These are phyloP conservation scores for Yamadazyma endophytica DNA, from an alignment of 805 yeast species.

Conservation along the genomic window DNA sequence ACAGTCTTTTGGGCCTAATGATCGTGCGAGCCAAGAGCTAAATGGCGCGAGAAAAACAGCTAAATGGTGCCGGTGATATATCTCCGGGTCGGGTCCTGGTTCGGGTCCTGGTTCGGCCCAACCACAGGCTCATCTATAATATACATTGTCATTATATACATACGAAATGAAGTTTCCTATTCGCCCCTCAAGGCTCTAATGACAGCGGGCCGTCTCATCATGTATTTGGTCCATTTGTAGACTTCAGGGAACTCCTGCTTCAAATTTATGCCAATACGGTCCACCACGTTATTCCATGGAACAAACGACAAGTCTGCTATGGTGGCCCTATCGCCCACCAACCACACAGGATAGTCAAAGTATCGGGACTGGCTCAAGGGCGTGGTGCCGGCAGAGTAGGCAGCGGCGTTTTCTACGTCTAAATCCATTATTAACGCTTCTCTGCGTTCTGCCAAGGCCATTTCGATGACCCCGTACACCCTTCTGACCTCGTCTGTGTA, in stretches of 20 bases:
- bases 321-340: slow-evolving; percentile 76
- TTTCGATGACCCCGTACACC: slow-evolving; percentile 90
- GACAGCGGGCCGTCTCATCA: slow-evolving; percentile 95
- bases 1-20: slow-evolving; percentile 20
- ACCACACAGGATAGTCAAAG: slow-evolving; percentile 93
- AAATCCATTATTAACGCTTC: slow-evolving; percentile 87
- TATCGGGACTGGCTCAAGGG: slow-evolving; percentile 81
- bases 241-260: slow-evolving; percentile 91
- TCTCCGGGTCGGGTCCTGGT: no score
- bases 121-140: not conserved
- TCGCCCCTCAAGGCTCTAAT: slow-evolving; percentile 80
- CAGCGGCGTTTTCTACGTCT: slow-evolving; percentile 82
- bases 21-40: slow-evolving; percentile 14
- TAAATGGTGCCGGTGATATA: no score
- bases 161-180: slow-evolving; percentile 9
- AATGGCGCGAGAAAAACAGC: no score
- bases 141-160: slow-evolving; percentile 1
- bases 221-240: slow-evolving; percentile 89
- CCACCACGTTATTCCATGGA: slow-evolving; percentile 96
- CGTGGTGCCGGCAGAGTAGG: slow-evolving; percentile 83
- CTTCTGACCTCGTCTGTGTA: slow-evolving; percentile 90
- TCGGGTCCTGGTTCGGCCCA: no score
- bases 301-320: slow-evolving; percentile 91
- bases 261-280: slow-evolving; percentile 83
- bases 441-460: slow-evolving; percentile 90